Evolutionary conservation across 129 eudicot species (phyloP).

Genomic region (Oenanthe sinensis): DNA sequence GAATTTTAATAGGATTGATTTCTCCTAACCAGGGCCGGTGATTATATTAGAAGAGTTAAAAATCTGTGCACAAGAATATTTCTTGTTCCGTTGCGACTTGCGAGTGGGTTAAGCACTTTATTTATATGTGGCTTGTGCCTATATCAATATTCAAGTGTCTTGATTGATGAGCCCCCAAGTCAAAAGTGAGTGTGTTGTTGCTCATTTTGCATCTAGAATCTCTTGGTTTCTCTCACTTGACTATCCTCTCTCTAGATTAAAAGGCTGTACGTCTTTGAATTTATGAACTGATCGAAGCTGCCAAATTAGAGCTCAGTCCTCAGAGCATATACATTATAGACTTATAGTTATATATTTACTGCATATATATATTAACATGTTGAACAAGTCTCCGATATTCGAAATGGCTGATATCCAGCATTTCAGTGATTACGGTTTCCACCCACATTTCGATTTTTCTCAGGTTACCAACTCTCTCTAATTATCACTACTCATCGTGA

Average conservation of each 20-base stretch:
- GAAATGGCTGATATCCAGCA: slow-evolving; percentile 18
- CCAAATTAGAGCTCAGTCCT: neutral
- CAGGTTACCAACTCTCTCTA: neutral
- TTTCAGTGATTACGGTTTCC: slow-evolving; percentile 81
- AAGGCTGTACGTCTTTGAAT: no score
- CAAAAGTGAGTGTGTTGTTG: neutral
- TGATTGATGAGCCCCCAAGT: neutral
- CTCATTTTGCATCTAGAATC: neutral
- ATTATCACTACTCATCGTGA: neutral
- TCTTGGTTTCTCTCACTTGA: neutral
- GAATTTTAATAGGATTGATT: neutral
- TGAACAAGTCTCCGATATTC: neutral
- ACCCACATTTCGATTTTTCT: slow-evolving; percentile 76
- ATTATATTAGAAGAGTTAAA: neutral
- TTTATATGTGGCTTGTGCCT: neutral
- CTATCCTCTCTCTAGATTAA: neutral
- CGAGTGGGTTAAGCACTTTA: neutral
- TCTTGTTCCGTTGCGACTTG: slow-evolving; percentile 1
- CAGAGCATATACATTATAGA: neutral
- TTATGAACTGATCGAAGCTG: neutral
- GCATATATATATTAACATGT: neutral
- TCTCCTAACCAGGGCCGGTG: no score
- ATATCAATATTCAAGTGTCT: neutral
- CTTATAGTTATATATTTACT: no score
- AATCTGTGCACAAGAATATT: neutral